Conservation (phyloP, 2,329 filamentous ascomycete species). For the Alternaria sp. region DNA sequence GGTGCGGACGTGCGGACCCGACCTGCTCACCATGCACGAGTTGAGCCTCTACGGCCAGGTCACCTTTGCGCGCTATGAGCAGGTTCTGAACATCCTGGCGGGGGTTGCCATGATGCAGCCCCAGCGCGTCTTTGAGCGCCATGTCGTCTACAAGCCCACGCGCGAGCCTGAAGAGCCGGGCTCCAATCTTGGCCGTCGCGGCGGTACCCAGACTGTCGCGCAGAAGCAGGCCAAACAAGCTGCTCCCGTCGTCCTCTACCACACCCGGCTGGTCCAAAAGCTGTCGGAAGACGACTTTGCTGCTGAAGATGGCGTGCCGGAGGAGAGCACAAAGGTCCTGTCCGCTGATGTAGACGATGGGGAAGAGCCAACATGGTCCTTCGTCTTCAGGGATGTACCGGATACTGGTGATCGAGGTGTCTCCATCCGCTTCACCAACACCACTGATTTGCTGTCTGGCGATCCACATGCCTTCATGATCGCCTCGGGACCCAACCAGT, state of each 20-base stretch:
- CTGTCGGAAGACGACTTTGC: conserved; percentile 49
- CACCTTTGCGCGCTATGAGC: conserved; percentile 62
- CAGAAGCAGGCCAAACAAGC: conserved; percentile 39
- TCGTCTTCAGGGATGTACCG: conserved; percentile 52
- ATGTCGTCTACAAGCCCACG: conserved; percentile 64
- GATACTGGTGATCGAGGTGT: conserved; percentile 60
- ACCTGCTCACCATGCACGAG: conserved; percentile 62
- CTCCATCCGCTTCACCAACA: conserved; percentile 60
- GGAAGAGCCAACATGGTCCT: conserved; percentile 43
- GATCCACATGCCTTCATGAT: conserved; percentile 60
- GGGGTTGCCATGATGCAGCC: conserved; percentile 69
- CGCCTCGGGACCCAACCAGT: conserved; percentile 60
- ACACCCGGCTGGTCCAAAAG: conserved; percentile 58
- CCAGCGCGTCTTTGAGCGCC: conserved; percentile 59
- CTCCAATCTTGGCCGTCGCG: conserved; percentile 41
- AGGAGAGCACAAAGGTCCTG: conserved; percentile 15
- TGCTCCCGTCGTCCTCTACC: conserved; percentile 59
- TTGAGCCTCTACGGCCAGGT: conserved; percentile 67
- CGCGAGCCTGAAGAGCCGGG: conserved; percentile 53
- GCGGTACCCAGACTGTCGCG: conserved; percentile 47
- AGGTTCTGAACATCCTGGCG: conserved; percentile 66
- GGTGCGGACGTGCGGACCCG: conserved; percentile 21
- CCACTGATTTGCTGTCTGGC: conserved; percentile 56
- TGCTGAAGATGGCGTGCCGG: conserved; percentile 12
- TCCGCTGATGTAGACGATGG: conserved; percentile 31